Percentiles rank a stretch among this genome's conserved stretches.
Evolutionary conservation across 306 rosid genomes (phyloP).

Genomic region (Castanospermum australe): DNA sequence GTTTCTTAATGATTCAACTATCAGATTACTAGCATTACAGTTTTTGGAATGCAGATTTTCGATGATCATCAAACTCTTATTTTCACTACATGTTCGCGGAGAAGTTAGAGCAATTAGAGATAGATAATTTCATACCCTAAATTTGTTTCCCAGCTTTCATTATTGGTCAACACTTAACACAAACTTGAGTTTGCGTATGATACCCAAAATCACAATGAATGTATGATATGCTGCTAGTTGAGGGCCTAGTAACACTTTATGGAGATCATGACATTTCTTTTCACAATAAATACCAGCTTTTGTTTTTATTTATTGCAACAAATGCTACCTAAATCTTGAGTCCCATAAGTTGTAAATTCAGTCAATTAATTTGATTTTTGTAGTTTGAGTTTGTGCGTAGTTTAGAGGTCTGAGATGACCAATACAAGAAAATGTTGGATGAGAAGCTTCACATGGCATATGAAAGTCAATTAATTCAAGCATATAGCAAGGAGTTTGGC

Average conservation of each 20-base stretch:
- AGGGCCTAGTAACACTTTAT: too few species aligned
- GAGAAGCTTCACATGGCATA: too few species aligned
- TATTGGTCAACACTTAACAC: neutral
- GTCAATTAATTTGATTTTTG: neutral
- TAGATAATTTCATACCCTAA: neutral
- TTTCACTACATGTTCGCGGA: neutral
- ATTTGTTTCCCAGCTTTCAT: neutral
- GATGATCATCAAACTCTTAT: neutral
- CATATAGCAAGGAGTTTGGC: too few species aligned
- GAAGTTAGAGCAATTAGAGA: too few species aligned
- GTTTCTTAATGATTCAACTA: neutral
- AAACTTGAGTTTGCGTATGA: neutral
- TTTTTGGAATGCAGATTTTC: neutral
- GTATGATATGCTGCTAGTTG: neutral
- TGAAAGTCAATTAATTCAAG: too few species aligned
- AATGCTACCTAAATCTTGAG: neutral
- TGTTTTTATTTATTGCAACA: too few species aligned
- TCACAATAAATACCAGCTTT: too few species aligned
- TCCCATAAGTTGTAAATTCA: neutral
- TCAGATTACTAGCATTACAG: neutral
- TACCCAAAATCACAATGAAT: neutral
- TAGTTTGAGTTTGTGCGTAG: slow-evolving; percentile 57
- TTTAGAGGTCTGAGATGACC: too few species aligned
- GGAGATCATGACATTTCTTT: too few species aligned
- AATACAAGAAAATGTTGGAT: too few species aligned